Evolutionary conservation across 164 flowering plant genomes (phyloP).

Genomic region (Chimonanthus praecox): DNA sequence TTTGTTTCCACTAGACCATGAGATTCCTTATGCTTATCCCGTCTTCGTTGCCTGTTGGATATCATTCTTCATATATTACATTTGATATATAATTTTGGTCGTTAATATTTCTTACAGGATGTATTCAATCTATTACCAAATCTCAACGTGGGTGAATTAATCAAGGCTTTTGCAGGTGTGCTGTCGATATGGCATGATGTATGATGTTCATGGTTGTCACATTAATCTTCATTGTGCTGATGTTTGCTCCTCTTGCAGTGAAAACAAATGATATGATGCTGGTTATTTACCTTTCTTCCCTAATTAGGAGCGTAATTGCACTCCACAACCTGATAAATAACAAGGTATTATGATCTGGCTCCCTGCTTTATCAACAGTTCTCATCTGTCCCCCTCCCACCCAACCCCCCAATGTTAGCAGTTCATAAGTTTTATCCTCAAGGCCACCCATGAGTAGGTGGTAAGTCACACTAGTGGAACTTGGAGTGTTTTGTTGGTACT

Average conservation of each 20-base stretch:
- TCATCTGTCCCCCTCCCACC: too few species aligned
- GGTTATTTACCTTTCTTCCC: slow-evolving; percentile 91
- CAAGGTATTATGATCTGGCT: slow-evolving; percentile 48
- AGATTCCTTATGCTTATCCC: too few species aligned
- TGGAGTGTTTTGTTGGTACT: too few species aligned
- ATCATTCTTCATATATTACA: not conserved
- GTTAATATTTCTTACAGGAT: slow-evolving; percentile 45
- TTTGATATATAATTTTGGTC: not conserved
- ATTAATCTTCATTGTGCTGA: slow-evolving; percentile 26
- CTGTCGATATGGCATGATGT: not conserved
- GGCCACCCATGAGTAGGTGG: too few species aligned
- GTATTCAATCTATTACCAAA: slow-evolving; percentile 94
- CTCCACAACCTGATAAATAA: slow-evolving; percentile 95
- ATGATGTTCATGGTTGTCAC: not conserved
- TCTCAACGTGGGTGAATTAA: slow-evolving; percentile 76
- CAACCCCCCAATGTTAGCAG: too few species aligned
- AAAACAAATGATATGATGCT: slow-evolving; percentile 99
- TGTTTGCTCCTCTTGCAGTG: slow-evolving; percentile 35
- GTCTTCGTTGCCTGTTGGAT: too few species aligned
- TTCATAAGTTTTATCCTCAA: too few species aligned
- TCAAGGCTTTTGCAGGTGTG: slow-evolving; percentile 85
- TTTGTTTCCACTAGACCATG: not conserved
- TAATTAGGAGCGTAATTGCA: slow-evolving; percentile 90
- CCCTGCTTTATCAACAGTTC: not conserved
- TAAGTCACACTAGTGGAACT: too few species aligned